Evolutionary conservation across 345 rosid genomes (phyloP).

Genomic region (Erucastrum elatum): DNA sequence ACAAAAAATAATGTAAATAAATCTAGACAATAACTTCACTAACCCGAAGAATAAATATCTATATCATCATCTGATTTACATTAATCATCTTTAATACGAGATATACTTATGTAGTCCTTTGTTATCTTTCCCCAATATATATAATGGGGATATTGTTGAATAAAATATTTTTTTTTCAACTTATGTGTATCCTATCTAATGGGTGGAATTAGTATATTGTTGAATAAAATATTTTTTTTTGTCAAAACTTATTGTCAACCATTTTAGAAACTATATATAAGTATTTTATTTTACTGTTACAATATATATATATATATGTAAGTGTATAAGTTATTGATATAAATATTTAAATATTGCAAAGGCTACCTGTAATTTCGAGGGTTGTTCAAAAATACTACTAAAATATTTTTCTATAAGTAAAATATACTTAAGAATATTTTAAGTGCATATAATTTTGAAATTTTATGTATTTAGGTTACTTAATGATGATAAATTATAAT

Average conservation of each 20-base stretch:
- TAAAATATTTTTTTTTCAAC: not conserved
- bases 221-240: not conserved
- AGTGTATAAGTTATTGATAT: not conserved
- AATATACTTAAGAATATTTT: too few relatives aligned
- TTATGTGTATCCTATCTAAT: conserved; percentile 24
- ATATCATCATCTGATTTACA: conserved; percentile 6
- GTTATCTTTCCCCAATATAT: not conserved
- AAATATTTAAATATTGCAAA: not conserved
- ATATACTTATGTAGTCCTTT: not conserved
- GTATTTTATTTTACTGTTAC: too few relatives aligned
- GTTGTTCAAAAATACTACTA: not conserved
- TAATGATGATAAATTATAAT: too few relatives aligned
- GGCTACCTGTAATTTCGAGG: not conserved
- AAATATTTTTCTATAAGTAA: not conserved
- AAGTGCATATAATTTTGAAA: too few relatives aligned
- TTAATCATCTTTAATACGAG: not conserved
- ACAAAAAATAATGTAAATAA: not conserved
- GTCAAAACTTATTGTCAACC: conserved; percentile 30
- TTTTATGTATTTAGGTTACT: too few relatives aligned
- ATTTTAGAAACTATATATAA: conserved; percentile 8
- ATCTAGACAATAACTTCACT: not conserved
- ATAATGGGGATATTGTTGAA: conserved; percentile 7
- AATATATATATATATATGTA: too few relatives aligned
- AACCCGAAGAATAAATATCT: not conserved
- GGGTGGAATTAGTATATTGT: conserved; percentile 9